Conservation (phyloP, 345 rosid species). For the Sisymbrium altissimum region DNA sequence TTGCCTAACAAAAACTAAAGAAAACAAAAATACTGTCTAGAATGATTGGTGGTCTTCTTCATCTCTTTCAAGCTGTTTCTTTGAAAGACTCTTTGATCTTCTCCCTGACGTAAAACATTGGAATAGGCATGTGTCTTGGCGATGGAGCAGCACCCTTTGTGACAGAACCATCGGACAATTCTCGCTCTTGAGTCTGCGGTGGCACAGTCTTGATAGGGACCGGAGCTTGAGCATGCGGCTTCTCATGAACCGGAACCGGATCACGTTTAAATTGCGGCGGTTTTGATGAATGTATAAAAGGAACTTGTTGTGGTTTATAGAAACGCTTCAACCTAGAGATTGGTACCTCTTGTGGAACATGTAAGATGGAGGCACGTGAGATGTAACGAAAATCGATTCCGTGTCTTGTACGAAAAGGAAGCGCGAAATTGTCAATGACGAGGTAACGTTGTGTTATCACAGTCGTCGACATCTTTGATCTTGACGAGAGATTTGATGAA, state of each 20-base stretch:
- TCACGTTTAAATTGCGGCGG: neutral
- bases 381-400: neutral
- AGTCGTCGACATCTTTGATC: too few relatives aligned
- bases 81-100: neutral
- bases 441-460: too few relatives aligned
- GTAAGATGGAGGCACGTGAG: neutral
- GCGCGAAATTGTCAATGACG: too few relatives aligned
- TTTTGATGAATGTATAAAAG: neutral
- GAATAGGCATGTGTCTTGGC: constrained; percentile 11
- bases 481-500: too few relatives aligned
- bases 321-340: neutral
- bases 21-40: too few relatives aligned
- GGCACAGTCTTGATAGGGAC: too few relatives aligned
- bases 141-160: constrained; percentile 1
- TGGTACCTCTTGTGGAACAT: neutral
- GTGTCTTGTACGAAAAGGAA: neutral
- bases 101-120: neutral
- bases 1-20: too few relatives aligned
- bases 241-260: neutral
- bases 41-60: neutral
- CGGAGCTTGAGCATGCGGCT: neutral
- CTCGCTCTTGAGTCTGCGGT: neutral
- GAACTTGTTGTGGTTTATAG: neutral
- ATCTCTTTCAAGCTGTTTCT: neutral
- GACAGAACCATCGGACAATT: neutral